These are phyloP conservation scores for Ophioceras dolichostomum DNA, from an alignment of 2,329 filamentous ascomycete genomes.

Conservation along the genomic window DNA sequence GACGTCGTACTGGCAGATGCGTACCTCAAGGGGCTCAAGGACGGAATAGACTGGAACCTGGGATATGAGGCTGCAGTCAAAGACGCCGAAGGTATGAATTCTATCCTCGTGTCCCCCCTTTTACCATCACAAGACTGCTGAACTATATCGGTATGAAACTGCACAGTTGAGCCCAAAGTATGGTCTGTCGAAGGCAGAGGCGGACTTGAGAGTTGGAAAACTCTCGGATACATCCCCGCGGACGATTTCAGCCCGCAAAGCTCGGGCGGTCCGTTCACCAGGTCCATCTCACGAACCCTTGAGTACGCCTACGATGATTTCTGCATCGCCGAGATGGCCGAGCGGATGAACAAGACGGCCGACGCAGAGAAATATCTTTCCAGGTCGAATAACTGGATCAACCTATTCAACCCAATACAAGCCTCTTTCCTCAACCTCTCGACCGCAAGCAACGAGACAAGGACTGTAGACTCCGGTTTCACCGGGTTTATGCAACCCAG, in stretches of 20 bases:
- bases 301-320: constrained; percentile 69
- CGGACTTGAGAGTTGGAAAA: constrained; percentile 58
- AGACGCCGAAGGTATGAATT: constrained; percentile 40
- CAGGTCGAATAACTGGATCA: constrained; percentile 50
- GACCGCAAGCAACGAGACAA: constrained; percentile 21
- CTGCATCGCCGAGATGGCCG: constrained; percentile 46
- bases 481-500: constrained; percentile 55
- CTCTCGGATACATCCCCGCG: constrained; percentile 52
- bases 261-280: constrained; percentile 50
- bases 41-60: constrained; percentile 48
- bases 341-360: constrained; percentile 34
- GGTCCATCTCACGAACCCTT: constrained; percentile 55
- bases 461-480: constrained; percentile 42
- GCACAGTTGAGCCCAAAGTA: constrained; percentile 44
- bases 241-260: constrained; percentile 50
- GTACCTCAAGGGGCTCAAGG: constrained; percentile 38
- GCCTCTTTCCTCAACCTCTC: constrained; percentile 27
- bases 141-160: too few relatives aligned
- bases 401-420: constrained; percentile 47
- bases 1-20: constrained; percentile 48
- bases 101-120: too few relatives aligned
- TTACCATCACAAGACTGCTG: too few relatives aligned
- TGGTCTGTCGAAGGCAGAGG: constrained; percentile 58
- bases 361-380: constrained; percentile 45
- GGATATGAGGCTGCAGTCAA: constrained; percentile 57